Conservation (phyloP, 768 basidiomycete genomes). For the Lanmaoa pseudosensibilis region DNA sequence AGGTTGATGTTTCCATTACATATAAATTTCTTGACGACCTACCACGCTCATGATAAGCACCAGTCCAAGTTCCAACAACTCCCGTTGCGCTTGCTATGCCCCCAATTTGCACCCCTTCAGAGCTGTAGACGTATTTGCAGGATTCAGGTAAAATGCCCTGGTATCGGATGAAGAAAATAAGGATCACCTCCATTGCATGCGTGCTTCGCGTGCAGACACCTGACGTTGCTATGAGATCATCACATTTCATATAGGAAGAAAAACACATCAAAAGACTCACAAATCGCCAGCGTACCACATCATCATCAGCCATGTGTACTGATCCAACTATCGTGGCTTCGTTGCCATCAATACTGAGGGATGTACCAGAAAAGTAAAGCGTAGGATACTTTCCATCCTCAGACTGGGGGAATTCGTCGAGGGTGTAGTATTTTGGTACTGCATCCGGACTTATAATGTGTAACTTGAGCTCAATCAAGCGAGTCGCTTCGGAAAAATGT, state of each 20-base stretch:
- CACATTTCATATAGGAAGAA: conserved; percentile 1
- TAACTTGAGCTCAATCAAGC: conserved; percentile 59
- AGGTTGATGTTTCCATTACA: not conserved
- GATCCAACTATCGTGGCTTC: conserved; percentile 49
- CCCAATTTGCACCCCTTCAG: conserved; percentile 67
- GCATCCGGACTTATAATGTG: conserved; percentile 39
- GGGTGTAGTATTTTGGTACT: conserved; percentile 19
- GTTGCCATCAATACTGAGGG: conserved; percentile 42
- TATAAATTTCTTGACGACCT: not conserved
- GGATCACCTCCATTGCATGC: conserved; percentile 61
- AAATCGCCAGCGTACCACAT: conserved; percentile 55
- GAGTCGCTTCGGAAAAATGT: conserved; percentile 63
- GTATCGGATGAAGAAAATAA: conserved; percentile 1
- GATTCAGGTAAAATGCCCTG: not conserved
- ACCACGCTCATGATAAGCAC: conserved; percentile 59
- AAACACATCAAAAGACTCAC: conserved; percentile 40
- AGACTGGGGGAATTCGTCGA: conserved; percentile 24
- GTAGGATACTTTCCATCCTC: conserved; percentile 38
- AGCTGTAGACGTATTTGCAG: conserved; percentile 38
- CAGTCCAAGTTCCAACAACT: conserved; percentile 68
- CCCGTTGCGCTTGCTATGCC: conserved; percentile 64
- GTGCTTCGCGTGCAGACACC: conserved; percentile 54
- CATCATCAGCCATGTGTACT: conserved; percentile 49
- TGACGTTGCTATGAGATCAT: conserved; percentile 26
- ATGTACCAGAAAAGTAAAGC: conserved; percentile 48